Base-by-base conservation (phyloP, 371 early-diverging fungal species). In the Vairimorpha necatrix region DNA sequence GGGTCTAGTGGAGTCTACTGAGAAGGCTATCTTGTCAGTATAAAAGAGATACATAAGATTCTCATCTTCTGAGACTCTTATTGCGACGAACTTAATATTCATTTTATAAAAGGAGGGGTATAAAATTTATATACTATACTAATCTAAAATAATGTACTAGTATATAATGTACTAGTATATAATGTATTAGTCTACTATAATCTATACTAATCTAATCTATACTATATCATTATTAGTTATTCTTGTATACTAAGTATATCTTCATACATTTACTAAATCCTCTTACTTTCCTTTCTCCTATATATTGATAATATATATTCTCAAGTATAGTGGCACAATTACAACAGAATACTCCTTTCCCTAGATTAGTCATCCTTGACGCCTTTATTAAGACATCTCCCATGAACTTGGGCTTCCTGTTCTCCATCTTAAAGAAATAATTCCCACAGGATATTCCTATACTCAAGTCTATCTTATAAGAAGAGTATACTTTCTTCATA, bases 21-120 rank as follows among this genome's bases (percentile, higher is more conserved):
- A 67, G 33, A 81, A 67, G n/a, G 75, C 74, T 6, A 24, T 26
- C n/a, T 70, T 66, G 6, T 68, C 62, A 16, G 75, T 54, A 42
- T 75, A 81, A 32, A 81, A 78, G 22, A 81, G 24, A 56, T 78
- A 75, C 71, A 74, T 74, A 30, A 68, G 71, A 36, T 81, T 81
- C 33, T 81, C 42, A 39, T 47, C 74, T 53, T 66, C 58, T 39
- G 62, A 53, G 53, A 72, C 58, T n/a, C 65, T n/a, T 16, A 80
- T 67, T 14, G 67, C 46, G 24, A 72, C 39, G 46, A 66, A 47
- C 4, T 47, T 30, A 7, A 75, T 39, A 47, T 53, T 30, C 67
- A 74, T 74, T n/a, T n/a, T n/a, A n/a, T n/a, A 30, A 9, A 18
- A 30, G n/a, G 47, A n/a, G 47, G 16, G 47, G 47, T 47, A 47